Percentiles rank a stretch among this genome's conserved stretches.
Evolutionary conservation across 257 asterid species (phyloP).

Genomic region (Ballota nigra): DNA sequence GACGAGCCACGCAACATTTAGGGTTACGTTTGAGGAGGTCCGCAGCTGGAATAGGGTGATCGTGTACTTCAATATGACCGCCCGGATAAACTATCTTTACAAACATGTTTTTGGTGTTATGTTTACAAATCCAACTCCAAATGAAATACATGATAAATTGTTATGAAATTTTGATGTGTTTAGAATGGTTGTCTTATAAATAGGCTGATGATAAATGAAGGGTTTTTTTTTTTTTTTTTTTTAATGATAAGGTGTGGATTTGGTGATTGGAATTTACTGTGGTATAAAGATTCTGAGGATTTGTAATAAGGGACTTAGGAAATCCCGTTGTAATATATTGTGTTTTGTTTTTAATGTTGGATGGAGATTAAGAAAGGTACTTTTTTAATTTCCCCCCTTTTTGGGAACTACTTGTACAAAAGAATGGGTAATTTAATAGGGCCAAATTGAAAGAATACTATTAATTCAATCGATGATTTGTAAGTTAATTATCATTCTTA

Average conservation of each 20-base stretch:
- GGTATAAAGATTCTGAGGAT: background rate
- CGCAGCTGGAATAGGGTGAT: conserved; percentile 45
- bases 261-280: background rate
- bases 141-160: conserved; percentile 28
- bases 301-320: conserved; percentile 22
- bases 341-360: conserved; percentile 13
- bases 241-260: background rate
- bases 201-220: background rate
- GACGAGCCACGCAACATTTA: conserved; percentile 49
- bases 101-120: conserved; percentile 37
- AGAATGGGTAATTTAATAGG: too few relatives aligned
- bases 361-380: background rate
- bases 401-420: background rate
- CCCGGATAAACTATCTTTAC: conserved; percentile 63
- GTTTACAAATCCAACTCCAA: conserved; percentile 40
- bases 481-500: too few relatives aligned
- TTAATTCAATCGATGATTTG: too few relatives aligned
- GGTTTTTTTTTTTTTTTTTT: too few relatives aligned
- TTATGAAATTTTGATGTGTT: background rate
- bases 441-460: too few relatives aligned
- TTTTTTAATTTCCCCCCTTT: background rate
- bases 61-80: conserved; percentile 61
- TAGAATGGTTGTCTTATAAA: background rate
- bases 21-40: conserved; percentile 51
- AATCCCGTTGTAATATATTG: conserved; percentile 11